Evolutionary conservation across 805 yeast genomes (phyloP).

Genomic region (Scheffersomyces lignosus): DNA sequence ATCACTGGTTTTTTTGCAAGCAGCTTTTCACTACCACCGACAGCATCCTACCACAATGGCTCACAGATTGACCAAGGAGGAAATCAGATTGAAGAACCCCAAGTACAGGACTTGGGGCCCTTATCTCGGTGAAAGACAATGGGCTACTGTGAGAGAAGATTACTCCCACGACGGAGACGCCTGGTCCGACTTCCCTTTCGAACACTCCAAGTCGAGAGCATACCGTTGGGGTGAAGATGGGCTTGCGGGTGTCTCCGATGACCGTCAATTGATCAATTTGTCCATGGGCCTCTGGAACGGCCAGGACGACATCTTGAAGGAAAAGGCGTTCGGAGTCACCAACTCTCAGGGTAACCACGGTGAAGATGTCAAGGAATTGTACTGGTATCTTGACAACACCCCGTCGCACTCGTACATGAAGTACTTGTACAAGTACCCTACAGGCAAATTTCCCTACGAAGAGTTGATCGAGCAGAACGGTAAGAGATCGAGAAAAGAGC

Average conservation of each 20-base stretch:
- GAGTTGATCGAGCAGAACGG: constrained; percentile 68
- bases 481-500: constrained; percentile 62
- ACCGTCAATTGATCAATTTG: constrained; percentile 72
- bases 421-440: constrained; percentile 91
- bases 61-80: constrained; percentile 34
- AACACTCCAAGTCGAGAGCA: constrained; percentile 74
- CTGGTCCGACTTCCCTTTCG: constrained; percentile 86
- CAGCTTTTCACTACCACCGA: too few species aligned
- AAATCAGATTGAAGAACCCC: constrained; percentile 34
- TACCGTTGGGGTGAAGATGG: constrained; percentile 98
- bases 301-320: constrained; percentile 80
- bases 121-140: constrained; percentile 78
- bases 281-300: constrained; percentile 93
- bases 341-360: constrained; percentile 96
- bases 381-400: constrained; percentile 85
- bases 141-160: constrained; percentile 80
- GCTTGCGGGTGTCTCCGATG: constrained; percentile 83
- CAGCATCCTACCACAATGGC: too few species aligned
- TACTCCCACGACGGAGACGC: constrained; percentile 86
- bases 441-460: constrained; percentile 76
- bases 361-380: constrained; percentile 87
- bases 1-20: too few species aligned
- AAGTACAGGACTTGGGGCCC: constrained; percentile 71
- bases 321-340: constrained; percentile 82
- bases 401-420: constrained; percentile 94